Evolutionary conservation across 2,329 filamentous ascomycete genomes (phyloP), one percentile per base, ranked within the genome.

Genomic region (Aspergillus udagawae): DNA sequence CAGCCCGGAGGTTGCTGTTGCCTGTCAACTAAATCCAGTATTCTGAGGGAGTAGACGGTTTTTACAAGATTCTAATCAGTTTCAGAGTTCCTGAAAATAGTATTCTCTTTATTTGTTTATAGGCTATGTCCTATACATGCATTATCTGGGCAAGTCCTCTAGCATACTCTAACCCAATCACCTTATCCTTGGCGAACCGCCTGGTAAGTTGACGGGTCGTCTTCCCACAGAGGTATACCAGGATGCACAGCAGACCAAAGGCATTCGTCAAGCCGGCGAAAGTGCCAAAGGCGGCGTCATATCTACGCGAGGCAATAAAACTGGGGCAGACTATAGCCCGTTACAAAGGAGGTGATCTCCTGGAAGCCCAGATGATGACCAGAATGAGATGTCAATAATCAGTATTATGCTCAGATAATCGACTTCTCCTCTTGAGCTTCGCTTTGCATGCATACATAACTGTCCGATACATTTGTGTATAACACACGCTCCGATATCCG

Each of bases 281-380:
- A 0, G 65, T 66, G 4, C 62, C 63, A 54, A 74, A 75, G 0
- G 70, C 63, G 2, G 70, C 70, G 58, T 73, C 73, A 28, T 73
- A 74, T 0, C 73, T 72, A 23, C 63, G 50, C 1, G 25, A 55
- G 2, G 55, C 58, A 10, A 69, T 57, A 41, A 70, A 69, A n/a
- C n/a, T 1, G 60, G 56, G 3, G 61, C 67, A 17, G 73, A 10
- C 75, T 74, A 60, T 77, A 77, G 52, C 71, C 75, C 1, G 60
- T 64, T 5, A 77, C 77, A 52, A 80, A 80, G 1, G 73, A 76
- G 8, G 81, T 75, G 45, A 80, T 73, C 0, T 77, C 78, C 2
- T 78, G 69, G 60, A 79, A 4, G 78, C 76, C 51, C 76, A 79
- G 29, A 81, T 76, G 38, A 81, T 73, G 3, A 80, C 73, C 21